A percentile compares a stretch with the other conserved stretches of the same genome.
Evolutionary conservation across 768 basidiomycete genomes (phyloP).

Genomic region (Lactarius tabidus): DNA sequence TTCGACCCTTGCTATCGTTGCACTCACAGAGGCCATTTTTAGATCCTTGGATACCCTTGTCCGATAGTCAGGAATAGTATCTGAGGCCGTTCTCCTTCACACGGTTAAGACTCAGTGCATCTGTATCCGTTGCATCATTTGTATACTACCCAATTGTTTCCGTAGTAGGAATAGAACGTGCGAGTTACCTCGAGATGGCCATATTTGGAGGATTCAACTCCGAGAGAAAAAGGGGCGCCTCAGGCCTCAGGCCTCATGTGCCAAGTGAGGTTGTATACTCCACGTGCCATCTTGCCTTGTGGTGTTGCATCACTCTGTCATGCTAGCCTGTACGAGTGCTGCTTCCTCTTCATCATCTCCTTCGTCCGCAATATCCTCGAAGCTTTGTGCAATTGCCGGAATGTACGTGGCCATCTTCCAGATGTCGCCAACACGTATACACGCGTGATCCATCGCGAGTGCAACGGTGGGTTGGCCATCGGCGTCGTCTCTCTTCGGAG

Average conservation of each 20-base stretch:
- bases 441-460: conserved; percentile 78
- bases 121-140: conserved; percentile 11
- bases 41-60: conserved; percentile 18
- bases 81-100: conserved; percentile 2
- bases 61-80: conserved; percentile 7
- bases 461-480: conserved; percentile 42
- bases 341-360: conserved; percentile 35
- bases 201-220: too few relatives aligned
- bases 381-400: conserved; percentile 61
- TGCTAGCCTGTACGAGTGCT: conserved; percentile 17
- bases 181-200: neutral
- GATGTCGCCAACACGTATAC: conserved; percentile 70
- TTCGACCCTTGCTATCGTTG: neutral
- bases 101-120: neutral
- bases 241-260: too few relatives aligned
- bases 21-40: neutral
- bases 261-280: too few relatives aligned
- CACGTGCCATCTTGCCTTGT: too few relatives aligned
- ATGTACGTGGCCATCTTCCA: conserved; percentile 83
- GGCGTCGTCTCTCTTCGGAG: conserved; percentile 18
- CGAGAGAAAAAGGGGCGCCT: too few relatives aligned
- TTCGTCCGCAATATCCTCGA: conserved; percentile 51
- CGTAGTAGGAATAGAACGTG: neutral
- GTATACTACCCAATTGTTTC: conserved; percentile 4
- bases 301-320: neutral